Percentiles rank a stretch among this genome's conserved stretches.
Evolutionary conservation across 2,329 filamentous ascomycete species (phyloP).

Genomic region (Sarocladium brachiariae): DNA sequence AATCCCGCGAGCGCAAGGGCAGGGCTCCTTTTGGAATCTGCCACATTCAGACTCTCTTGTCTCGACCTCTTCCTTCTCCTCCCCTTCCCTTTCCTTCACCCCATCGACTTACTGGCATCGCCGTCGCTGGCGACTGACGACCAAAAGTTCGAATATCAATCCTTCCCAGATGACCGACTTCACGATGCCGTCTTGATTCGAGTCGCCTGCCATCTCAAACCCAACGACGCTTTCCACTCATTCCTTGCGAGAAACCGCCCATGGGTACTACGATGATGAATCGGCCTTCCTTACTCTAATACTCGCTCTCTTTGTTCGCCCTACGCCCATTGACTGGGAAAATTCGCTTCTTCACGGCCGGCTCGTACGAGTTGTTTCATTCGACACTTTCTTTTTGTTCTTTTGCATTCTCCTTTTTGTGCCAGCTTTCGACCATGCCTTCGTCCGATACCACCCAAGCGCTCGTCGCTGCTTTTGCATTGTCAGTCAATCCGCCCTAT

Average conservation of each 20-base stretch:
- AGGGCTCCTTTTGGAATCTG: background rate
- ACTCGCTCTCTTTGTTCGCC: constrained; percentile 6
- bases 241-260: background rate
- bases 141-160: constrained; percentile 6
- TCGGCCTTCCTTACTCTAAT: constrained; percentile 10
- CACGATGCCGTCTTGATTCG: constrained; percentile 7
- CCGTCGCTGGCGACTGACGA: constrained; percentile 13
- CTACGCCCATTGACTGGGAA: constrained; percentile 12
- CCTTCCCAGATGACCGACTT: background rate
- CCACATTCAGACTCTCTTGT: background rate
- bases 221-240: background rate
- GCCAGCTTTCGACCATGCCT: constrained; percentile 30
- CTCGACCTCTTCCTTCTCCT: constrained; percentile 10
- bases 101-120: constrained; percentile 12
- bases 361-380: constrained; percentile 10
- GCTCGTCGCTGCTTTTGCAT: constrained; percentile 46
- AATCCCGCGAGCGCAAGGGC: background rate
- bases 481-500: constrained; percentile 33
- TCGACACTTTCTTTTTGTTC: constrained; percentile 9
- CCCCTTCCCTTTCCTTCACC: constrained; percentile 12
- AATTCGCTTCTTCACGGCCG: constrained; percentile 12
- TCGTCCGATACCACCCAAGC: constrained; percentile 37
- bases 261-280: constrained; percentile 10
- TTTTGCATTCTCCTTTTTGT: constrained; percentile 3
- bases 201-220: background rate